These are phyloP conservation scores for Calonectria honghensis DNA, from an alignment of 2,329 filamentous ascomycete genomes.

Conservation along the genomic window DNA sequence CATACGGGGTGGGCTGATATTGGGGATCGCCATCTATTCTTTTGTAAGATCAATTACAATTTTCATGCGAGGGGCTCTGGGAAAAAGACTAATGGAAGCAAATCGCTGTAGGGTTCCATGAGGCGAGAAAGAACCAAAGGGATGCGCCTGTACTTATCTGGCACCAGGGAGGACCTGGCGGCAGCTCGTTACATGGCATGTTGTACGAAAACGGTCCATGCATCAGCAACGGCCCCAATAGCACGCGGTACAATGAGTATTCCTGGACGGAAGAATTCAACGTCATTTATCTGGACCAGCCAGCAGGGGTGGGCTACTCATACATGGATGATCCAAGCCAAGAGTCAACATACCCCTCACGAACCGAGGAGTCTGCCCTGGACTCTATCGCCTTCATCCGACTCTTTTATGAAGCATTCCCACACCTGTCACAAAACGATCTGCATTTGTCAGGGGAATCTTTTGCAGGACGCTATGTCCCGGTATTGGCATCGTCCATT, in stretches of 20 bases:
- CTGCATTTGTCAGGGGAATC: constrained; percentile 19
- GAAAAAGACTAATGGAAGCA: neutral
- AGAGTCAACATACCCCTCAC: neutral
- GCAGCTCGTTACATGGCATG: constrained; percentile 23
- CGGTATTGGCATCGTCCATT: constrained; percentile 4
- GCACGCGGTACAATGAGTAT: constrained; percentile 4
- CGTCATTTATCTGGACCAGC: constrained; percentile 17
- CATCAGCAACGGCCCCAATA: neutral
- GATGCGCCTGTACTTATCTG: constrained; percentile 19
- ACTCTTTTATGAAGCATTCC: constrained; percentile 17
- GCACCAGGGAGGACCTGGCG: constrained; percentile 20
- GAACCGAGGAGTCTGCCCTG: neutral
- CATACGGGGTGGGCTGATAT: constrained; percentile 27
- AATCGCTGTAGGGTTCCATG: constrained; percentile 12
- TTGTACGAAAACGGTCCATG: constrained; percentile 21
- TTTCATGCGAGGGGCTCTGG: too few species aligned
- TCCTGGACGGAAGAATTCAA: constrained; percentile 30
- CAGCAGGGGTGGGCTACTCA: constrained; percentile 12
- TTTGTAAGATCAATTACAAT: neutral
- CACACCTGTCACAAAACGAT: neutral
- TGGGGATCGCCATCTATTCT: constrained; percentile 20
- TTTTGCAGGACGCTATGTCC: constrained; percentile 13
- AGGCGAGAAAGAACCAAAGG: neutral
- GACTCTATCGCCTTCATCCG: constrained; percentile 7
- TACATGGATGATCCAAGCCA: constrained; percentile 5